Evolutionary conservation across 305 asterid species (phyloP).

Genomic region (Fraxinus latifolia): DNA sequence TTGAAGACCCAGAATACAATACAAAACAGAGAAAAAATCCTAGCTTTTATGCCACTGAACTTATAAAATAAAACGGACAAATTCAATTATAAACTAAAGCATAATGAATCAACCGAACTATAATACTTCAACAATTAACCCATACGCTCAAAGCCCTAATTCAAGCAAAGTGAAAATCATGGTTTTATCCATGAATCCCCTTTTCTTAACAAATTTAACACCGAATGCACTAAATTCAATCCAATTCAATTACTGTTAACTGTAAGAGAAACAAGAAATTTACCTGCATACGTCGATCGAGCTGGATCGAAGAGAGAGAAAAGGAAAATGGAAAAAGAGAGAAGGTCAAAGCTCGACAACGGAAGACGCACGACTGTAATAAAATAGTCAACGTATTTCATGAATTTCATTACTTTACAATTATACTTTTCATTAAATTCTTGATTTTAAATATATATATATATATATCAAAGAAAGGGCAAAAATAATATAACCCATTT

Average conservation of each 20-base stretch:
- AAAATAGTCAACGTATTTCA: not conserved
- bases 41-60: conserved; percentile 2
- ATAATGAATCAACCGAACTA: not conserved
- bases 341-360: conserved; percentile 8
- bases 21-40: not conserved
- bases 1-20: not conserved
- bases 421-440: no score
- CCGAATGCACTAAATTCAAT: not conserved
- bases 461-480: no score
- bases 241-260: conserved; percentile 22
- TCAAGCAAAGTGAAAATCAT: conserved; percentile 29
- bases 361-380: not conserved
- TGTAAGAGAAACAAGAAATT: conserved; percentile 13
- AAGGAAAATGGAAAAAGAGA: conserved; percentile 2
- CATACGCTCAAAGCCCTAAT: conserved; percentile 29
- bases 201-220: conserved; percentile 16
- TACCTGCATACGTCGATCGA: conserved; percentile 39
- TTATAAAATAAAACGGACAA: conserved; percentile 11
- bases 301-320: conserved; percentile 32
- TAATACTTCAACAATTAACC: conserved; percentile 21
- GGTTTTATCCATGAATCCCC: conserved; percentile 39
- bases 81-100: conserved; percentile 14
- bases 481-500: no score
- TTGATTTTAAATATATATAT: not conserved
- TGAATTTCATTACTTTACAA: not conserved